phyloP scores from a whole-genome alignment of 805 yeast species.

The Metschnikowia gruessii region DNA sequence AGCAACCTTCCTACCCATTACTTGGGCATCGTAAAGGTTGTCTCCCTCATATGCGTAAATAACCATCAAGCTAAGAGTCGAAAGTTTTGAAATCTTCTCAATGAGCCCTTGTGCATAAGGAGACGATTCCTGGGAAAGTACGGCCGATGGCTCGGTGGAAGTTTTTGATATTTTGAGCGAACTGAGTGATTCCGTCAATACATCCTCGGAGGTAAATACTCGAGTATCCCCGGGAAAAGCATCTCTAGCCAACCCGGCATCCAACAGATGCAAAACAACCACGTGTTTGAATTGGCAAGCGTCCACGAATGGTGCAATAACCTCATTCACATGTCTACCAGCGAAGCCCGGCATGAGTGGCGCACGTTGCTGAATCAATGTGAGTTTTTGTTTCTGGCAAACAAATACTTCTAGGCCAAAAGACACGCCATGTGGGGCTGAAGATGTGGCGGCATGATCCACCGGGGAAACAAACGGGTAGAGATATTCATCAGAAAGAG shows the following conservation, averaged over 20 bases:
- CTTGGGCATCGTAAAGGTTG: slow-evolving; percentile 67
- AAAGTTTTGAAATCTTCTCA: slow-evolving; percentile 6
- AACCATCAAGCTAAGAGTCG: slow-evolving; percentile 42
- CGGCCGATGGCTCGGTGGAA: slow-evolving; percentile 5
- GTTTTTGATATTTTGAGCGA: slow-evolving; percentile 24
- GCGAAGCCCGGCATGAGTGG: slow-evolving; percentile 73
- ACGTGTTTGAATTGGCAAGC: slow-evolving; percentile 43
- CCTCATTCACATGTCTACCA: slow-evolving; percentile 47
- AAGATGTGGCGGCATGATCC: slow-evolving; percentile 39
- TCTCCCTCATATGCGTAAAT: slow-evolving; percentile 87
- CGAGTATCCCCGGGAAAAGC: slow-evolving; percentile 25
- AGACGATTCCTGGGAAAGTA: slow-evolving; percentile 13
- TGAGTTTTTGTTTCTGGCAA: slow-evolving; percentile 38
- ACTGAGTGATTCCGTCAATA: slow-evolving; percentile 30
- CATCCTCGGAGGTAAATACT: slow-evolving; percentile 29
- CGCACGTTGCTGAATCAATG: slow-evolving; percentile 77
- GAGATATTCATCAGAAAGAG: slow-evolving; percentile 57
- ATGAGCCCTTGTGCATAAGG: slow-evolving; percentile 16
- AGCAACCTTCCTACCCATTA: slow-evolving; percentile 41
- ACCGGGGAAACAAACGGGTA: slow-evolving; percentile 85
- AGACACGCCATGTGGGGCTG: slow-evolving; percentile 40
- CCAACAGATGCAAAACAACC: slow-evolving; percentile 67
- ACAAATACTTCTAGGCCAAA: slow-evolving; percentile 67
- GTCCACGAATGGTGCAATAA: slow-evolving; percentile 49
- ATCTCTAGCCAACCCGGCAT: slow-evolving; percentile 50